Percentiles rank a stretch among this genome's conserved stretches.
Evolutionary conservation across 768 basidiomycete genomes (phyloP).

Genomic region (Galerina marginata): DNA sequence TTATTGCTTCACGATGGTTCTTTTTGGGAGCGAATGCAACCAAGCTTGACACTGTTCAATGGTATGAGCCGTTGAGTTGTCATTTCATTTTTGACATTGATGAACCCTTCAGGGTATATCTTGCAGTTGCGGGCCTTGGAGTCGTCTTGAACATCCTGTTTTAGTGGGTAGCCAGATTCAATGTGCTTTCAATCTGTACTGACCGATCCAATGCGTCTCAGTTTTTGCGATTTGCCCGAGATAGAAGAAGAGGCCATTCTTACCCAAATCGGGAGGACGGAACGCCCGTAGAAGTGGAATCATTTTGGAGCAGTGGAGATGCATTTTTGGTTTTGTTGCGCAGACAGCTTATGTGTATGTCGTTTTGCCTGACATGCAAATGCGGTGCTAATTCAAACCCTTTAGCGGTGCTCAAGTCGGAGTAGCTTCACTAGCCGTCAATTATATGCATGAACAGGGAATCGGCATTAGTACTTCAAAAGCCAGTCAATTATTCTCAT

Average conservation of each 20-base stretch:
- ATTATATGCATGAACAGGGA: slow-evolving; percentile 69
- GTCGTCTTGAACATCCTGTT: slow-evolving; percentile 66
- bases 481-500: slow-evolving; percentile 72
- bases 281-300: slow-evolving; percentile 45
- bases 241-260: slow-evolving; percentile 68
- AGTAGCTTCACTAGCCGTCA: slow-evolving; percentile 71
- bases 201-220: slow-evolving; percentile 22
- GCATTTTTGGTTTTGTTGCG: slow-evolving; percentile 74
- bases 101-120: slow-evolving; percentile 54
- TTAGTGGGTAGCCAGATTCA: slow-evolving; percentile 46
- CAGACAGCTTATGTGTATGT: slow-evolving; percentile 71
- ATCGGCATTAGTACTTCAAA: slow-evolving; percentile 54
- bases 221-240: slow-evolving; percentile 72
- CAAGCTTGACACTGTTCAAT: slow-evolving; percentile 70
- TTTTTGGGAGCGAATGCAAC: slow-evolving; percentile 68
- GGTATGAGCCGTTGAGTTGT: slow-evolving; percentile 37
- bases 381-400: not conserved
- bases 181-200: not conserved
- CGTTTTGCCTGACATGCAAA: not conserved
- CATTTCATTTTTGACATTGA: not conserved
- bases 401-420: slow-evolving; percentile 64
- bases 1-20: slow-evolving; percentile 79
- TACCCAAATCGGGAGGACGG: slow-evolving; percentile 51
- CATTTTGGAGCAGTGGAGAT: slow-evolving; percentile 74
- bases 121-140: slow-evolving; percentile 69